phyloP scores from a whole-genome alignment of 108 stramenopile genomes.

The Epithemia pelagica region DNA sequence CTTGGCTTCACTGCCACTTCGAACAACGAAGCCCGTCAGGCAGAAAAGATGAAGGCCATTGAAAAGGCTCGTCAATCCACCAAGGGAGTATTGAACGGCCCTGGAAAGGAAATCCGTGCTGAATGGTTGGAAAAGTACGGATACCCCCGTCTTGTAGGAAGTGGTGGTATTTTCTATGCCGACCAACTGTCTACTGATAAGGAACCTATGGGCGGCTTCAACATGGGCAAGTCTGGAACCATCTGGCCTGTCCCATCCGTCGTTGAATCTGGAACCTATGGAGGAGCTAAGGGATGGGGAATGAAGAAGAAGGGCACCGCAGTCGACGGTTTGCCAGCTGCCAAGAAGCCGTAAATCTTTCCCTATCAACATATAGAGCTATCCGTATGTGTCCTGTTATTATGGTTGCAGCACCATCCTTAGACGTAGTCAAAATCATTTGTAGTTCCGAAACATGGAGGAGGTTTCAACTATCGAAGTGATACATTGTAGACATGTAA shows the following conservation, averaged over 20 bases:
- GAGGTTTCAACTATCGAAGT: no score
- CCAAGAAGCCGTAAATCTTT: constrained; percentile 30
- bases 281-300: constrained; percentile 83
- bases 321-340: constrained; percentile 74
- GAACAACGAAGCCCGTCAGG: constrained; percentile 82
- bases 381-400: no score
- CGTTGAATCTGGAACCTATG: constrained; percentile 66
- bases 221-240: constrained; percentile 82
- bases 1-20: constrained; percentile 86
- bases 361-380: not conserved
- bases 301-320: constrained; percentile 82
- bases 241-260: constrained; percentile 84
- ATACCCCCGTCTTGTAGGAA: constrained; percentile 82
- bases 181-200: constrained; percentile 83
- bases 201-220: constrained; percentile 86
- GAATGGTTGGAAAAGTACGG: constrained; percentile 87
- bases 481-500: no score
- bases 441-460: no score
- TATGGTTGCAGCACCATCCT: no score
- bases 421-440: no score
- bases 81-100: constrained; percentile 56
- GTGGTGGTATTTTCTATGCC: constrained; percentile 85
- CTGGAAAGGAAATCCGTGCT: constrained; percentile 60
- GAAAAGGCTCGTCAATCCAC: constrained; percentile 67
- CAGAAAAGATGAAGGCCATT: constrained; percentile 79